Percentiles rank a stretch among this genome's conserved stretches.
Evolutionary conservation across 495 filamentous ascomycete genomes (phyloP).

Genomic region (Hapsidospora chrysogenum): DNA sequence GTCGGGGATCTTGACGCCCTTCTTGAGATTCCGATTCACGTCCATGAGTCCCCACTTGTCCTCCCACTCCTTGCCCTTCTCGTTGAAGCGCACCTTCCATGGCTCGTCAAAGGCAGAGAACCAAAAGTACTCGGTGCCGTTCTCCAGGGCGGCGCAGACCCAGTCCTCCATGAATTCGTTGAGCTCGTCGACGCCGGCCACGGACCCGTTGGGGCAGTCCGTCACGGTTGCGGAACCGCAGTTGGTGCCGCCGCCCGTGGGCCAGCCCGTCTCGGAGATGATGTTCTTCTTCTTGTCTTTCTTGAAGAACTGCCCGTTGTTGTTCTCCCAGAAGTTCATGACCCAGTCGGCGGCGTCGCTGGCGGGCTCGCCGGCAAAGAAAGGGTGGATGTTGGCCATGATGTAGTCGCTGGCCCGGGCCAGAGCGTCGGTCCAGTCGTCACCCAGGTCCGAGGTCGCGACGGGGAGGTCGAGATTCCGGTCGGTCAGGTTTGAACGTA

Average conservation of each 20-base stretch:
- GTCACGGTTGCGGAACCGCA: constrained; percentile 39
- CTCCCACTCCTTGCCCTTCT: constrained; percentile 63
- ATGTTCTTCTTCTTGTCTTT: constrained; percentile 44
- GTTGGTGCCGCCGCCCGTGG: constrained; percentile 63
- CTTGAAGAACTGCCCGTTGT: constrained; percentile 36
- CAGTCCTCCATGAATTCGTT: constrained; percentile 76
- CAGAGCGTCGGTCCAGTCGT: constrained; percentile 62
- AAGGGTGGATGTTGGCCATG: constrained; percentile 96
- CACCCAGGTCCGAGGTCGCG: constrained; percentile 82
- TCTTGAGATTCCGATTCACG: constrained; percentile 68
- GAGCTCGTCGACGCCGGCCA: constrained; percentile 71
- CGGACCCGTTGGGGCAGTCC: constrained; percentile 41
- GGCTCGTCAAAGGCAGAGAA: constrained; percentile 93
- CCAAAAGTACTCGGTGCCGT: constrained; percentile 90
- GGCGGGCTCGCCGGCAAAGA: constrained; percentile 70
- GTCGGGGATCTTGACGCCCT: constrained; percentile 71
- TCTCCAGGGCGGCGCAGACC: constrained; percentile 63
- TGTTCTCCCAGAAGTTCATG: constrained; percentile 64
- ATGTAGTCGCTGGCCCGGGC: constrained; percentile 60
- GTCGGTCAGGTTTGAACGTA: constrained; percentile 53
- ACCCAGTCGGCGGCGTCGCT: constrained; percentile 67
- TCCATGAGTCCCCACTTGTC: constrained; percentile 95
- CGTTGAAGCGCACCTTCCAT: constrained; percentile 72
- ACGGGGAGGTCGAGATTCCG: constrained; percentile 52
- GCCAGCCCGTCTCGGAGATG: constrained; percentile 90